Conservation (phyloP, 2,329 filamentous ascomycete genomes). For the Cordyceps tenuipes region DNA sequence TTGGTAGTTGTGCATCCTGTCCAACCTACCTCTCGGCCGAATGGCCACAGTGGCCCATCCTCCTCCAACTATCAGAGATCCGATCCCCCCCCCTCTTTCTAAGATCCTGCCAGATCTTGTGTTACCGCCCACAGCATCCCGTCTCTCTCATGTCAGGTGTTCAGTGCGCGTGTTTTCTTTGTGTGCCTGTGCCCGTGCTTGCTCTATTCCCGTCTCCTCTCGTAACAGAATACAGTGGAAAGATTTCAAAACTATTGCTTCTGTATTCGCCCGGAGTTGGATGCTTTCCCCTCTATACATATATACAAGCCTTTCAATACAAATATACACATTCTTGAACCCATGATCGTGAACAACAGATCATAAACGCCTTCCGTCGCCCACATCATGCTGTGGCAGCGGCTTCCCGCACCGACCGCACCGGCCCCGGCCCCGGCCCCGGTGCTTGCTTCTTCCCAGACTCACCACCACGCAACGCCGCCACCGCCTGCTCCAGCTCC, state of each 20-base stretch:
- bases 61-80: not conserved
- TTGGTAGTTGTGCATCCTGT: constrained; percentile 3
- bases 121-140: not conserved
- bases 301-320: not conserved
- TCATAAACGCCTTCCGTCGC: not conserved
- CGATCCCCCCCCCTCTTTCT: too few relatives aligned
- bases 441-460: constrained; percentile 42
- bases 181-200: not conserved
- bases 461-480: constrained; percentile 45
- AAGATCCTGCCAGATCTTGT: constrained; percentile 1
- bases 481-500: constrained; percentile 45
- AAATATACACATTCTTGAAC: not conserved
- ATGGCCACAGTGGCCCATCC: not conserved
- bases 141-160: not conserved
- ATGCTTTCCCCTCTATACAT: not conserved
- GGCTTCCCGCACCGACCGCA: constrained; percentile 33
- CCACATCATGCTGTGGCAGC: constrained; percentile 12
- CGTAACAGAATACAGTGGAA: not conserved
- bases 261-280: constrained; percentile 2
- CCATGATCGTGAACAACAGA: too few relatives aligned
- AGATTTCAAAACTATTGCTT: not conserved
- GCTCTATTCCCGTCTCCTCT: not conserved
- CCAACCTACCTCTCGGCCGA: not conserved
- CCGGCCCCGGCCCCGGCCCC: constrained; percentile 28
- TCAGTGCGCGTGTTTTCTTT: not conserved